Conservation (phyloP, 192 early-diverging fungal genomes). For the Backusella australiensis region DNA sequence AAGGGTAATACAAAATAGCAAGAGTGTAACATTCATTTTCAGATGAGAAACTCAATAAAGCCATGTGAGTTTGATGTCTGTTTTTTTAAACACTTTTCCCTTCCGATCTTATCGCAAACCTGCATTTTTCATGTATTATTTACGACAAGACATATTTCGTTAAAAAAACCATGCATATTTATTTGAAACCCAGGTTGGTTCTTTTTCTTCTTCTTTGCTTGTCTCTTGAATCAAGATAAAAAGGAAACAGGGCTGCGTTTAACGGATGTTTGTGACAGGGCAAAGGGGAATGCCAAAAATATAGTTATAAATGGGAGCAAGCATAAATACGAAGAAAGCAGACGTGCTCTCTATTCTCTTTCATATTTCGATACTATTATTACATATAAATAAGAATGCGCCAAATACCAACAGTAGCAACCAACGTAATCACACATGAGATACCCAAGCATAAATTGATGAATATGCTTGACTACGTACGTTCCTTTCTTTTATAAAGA, state of each 20-base stretch:
- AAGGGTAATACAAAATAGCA: background rate
- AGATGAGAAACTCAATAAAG: background rate
- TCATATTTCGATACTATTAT: too few relatives aligned
- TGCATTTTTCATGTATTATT: too few relatives aligned
- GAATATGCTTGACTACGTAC: too few relatives aligned
- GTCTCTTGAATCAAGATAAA: too few relatives aligned
- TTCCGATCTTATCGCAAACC: background rate
- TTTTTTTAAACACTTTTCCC: background rate
- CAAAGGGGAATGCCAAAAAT: background rate
- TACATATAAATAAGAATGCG: too few relatives aligned
- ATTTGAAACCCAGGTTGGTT: background rate
- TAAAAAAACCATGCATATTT: background rate
- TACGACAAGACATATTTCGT: background rate
- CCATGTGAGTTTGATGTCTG: background rate
- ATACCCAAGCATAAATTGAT: too few relatives aligned
- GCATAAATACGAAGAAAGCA: too few relatives aligned
- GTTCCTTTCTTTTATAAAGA: too few relatives aligned
- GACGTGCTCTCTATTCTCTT: too few relatives aligned
- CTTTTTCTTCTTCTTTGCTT: background rate
- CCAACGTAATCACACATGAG: too few relatives aligned
- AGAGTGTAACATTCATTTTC: background rate
- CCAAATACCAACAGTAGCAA: too few relatives aligned
- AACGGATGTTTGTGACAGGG: background rate
- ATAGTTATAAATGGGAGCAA: background rate
- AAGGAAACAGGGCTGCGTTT: background rate